Conservation (phyloP, 73 alveolate species). For the Breviolum minutum region DNA sequence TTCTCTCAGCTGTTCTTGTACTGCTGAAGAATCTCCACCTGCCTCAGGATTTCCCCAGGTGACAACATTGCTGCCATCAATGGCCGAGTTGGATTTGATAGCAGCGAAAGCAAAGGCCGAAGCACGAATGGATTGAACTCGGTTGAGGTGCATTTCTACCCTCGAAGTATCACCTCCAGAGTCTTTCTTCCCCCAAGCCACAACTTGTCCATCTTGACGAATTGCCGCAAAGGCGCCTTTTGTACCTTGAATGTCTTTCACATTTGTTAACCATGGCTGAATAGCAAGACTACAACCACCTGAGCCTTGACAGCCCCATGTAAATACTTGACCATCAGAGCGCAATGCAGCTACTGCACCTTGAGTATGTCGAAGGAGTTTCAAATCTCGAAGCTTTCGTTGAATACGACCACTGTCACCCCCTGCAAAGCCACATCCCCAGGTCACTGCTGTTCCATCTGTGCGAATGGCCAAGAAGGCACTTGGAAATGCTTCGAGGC, state of each 20-base stretch:
- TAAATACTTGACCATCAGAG: constrained; percentile 6
- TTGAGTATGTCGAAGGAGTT: not conserved
- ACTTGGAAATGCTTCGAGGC: constrained; percentile 23
- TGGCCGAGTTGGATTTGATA: not conserved
- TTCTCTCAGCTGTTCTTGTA: not conserved
- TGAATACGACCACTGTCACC: not conserved
- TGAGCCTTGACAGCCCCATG: constrained; percentile 30
- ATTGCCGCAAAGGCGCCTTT: constrained; percentile 43
- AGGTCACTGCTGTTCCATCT: constrained; percentile 38
- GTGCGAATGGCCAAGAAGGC: constrained; percentile 19
- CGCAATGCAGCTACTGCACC: constrained; percentile 31
- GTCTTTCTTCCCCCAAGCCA: constrained; percentile 39
- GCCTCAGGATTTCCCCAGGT: constrained; percentile 59
- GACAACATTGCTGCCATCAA: not conserved
- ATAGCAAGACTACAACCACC: constrained; percentile 19
- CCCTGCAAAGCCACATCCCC: constrained; percentile 6
- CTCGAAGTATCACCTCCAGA: not conserved
- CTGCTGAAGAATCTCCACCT: constrained; percentile 37
- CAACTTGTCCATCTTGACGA: constrained; percentile 31
- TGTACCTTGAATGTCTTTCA: constrained; percentile 20
- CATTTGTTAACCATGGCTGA: constrained; percentile 40
- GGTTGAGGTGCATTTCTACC: constrained; percentile 1
- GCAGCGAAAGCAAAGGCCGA: constrained; percentile 63
- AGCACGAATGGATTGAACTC: constrained; percentile 38
- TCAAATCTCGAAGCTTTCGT: constrained; percentile 28